phyloP scores from a whole-genome alignment of 2,329 filamentous ascomycete species.

The Talaromyces sp. region DNA sequence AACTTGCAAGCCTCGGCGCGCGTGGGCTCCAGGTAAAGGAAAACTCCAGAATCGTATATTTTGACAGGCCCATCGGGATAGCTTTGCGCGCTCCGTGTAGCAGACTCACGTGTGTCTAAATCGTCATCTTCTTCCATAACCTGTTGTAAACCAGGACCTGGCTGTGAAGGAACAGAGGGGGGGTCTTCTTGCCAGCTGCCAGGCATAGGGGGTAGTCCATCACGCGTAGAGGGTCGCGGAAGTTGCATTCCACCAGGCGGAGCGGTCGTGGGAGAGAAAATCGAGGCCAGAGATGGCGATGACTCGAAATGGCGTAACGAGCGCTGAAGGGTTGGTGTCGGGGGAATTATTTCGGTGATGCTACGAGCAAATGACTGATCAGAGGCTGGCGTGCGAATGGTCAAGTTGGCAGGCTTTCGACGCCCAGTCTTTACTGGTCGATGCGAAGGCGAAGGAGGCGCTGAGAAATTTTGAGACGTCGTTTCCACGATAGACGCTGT shows the following conservation, averaged over 20 bases:
- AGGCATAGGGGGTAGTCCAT: constrained; percentile 24
- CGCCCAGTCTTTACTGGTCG: constrained; percentile 50
- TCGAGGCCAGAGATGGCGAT: constrained; percentile 52
- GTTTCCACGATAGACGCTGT: constrained; percentile 46
- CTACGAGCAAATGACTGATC: constrained; percentile 46
- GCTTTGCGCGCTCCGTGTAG: constrained; percentile 57
- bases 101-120: constrained; percentile 49
- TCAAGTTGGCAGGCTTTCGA: constrained; percentile 55
- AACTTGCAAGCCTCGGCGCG: constrained; percentile 55
- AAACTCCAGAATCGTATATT: constrained; percentile 59
- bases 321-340: constrained; percentile 52
- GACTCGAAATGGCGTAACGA: constrained; percentile 58
- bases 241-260: constrained; percentile 49
- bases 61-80: constrained; percentile 61
- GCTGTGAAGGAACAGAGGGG: constrained; percentile 18
- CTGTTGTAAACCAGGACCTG: constrained; percentile 22
- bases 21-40: constrained; percentile 59
- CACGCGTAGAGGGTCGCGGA: constrained; percentile 34
- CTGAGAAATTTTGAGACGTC: constrained; percentile 37
- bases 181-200: constrained; percentile 25
- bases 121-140: constrained; percentile 47
- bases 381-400: constrained; percentile 52
- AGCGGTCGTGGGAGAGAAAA: constrained; percentile 48
- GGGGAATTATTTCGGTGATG: constrained; percentile 49
- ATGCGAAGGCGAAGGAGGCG: constrained; percentile 54